These are phyloP conservation scores for Beauveria caledonica DNA, from an alignment of 2,329 filamentous ascomycete species.

Conservation along the genomic window DNA sequence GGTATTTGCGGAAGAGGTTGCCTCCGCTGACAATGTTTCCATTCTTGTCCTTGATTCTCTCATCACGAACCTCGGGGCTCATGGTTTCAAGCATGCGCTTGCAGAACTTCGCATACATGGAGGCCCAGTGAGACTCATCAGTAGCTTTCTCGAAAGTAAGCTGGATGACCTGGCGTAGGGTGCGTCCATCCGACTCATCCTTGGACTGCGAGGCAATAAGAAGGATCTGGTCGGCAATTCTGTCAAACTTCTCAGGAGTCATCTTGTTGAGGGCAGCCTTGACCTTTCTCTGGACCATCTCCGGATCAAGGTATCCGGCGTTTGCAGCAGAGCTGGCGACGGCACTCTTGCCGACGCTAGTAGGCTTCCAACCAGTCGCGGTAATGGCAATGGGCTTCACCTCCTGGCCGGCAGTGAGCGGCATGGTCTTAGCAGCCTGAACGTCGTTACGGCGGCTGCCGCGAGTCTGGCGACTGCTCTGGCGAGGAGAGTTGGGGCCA, in stretches of 20 bases:
- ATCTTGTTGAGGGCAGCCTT: constrained; percentile 99
- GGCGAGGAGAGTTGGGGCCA: constrained; percentile 63
- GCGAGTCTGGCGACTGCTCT: constrained; percentile 52
- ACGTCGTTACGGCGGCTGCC: constrained; percentile 63
- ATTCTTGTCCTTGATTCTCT: constrained; percentile 85
- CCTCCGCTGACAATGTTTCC: constrained; percentile 86
- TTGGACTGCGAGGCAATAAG: constrained; percentile 91
- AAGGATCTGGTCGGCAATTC: constrained; percentile 87
- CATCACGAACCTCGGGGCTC: constrained; percentile 90
- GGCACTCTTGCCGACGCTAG: constrained; percentile 48
- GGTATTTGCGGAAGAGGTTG: constrained; percentile 93
- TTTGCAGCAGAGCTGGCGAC: constrained; percentile 32
- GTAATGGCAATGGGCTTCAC: constrained; percentile 71
- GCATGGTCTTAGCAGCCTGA: constrained; percentile 78
- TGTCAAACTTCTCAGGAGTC: constrained; percentile 98
- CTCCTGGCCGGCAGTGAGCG: constrained; percentile 74
- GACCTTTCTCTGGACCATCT: constrained; percentile 96
- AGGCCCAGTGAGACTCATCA: constrained; percentile 96
- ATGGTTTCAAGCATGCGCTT: constrained; percentile 94
- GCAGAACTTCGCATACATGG: constrained; percentile 98
- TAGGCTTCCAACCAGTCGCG: constrained; percentile 81
- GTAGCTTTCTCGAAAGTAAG: constrained; percentile 99
- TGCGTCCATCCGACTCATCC: constrained; percentile 88
- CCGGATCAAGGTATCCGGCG: constrained; percentile 65
- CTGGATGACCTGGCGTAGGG: constrained; percentile 94